Base-by-base conservation (phyloP, 441 rosid genomes). In the Pelargonium exstipulatum region DNA sequence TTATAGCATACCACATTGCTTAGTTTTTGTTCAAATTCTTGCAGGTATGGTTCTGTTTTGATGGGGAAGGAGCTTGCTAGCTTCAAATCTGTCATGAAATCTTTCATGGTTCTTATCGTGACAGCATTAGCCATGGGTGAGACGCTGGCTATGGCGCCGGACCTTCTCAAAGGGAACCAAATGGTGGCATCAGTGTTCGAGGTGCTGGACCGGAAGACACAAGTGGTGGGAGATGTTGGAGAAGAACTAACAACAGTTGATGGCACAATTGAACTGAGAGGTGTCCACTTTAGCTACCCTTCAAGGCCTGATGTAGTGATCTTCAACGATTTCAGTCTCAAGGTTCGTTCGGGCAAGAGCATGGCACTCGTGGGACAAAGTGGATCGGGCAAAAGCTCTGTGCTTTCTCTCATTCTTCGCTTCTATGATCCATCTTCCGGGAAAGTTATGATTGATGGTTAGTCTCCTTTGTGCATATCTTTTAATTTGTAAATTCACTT, bases 331-430 rank as follows among this genome's bases (percentile, higher is more conserved):
- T 86, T 95, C 35, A 82, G 79, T 69, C 87, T 95, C n/a, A 88
- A 96, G 2, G 97, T 95, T 63, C 81, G 98, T 72, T 90, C 99
- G 0, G 99, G 96, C 51, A 95, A 92, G 73, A 92, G 87, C 68
- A 90, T 95, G 43, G 99, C 99, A 26, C 97, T 95, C 7, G 98
- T 95, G 0, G 99, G 99, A 70, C 97, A 98, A 2, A 95, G 99
- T 69, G 99, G 99, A 5, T 95, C 97, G 4, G 99, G 99, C 3
- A 95, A 95, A 78, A 95, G 99, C 80, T 92, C 99, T 0, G 97
- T 92, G 65, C 77, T 95, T 65, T 79, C 98, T 40, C 90, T 95
- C 10, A 49, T 92, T 55, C 90, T 88, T 67, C 78, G 98, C 48
- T 92, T 92, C 76, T 95, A 95, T 0, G 99, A 92, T 74, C 92